Evolutionary conservation across 2,329 filamentous ascomycete species (phyloP), one percentile per base, ranked within the genome.

Genomic region (Pseudogymnoascus destructans): DNA sequence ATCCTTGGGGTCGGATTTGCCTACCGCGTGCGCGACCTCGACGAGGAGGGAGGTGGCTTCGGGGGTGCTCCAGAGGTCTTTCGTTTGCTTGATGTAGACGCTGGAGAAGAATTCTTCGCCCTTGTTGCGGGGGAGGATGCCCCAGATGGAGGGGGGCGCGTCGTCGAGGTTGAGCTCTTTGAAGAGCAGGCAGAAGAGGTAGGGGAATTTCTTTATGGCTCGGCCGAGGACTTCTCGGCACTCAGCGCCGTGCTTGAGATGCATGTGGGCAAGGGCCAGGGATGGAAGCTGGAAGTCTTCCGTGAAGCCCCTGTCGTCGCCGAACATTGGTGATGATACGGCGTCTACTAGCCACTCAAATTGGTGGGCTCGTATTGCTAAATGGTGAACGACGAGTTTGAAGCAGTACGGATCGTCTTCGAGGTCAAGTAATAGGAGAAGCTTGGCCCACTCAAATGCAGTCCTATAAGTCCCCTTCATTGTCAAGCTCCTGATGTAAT

Each of bases 391-490:
- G 62, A 89, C 79, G 58, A 95, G 80, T 61, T 84, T 79, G 67
- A 95, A 81, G 52, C 82, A 87, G 66, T 95, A 96, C 0, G 90
- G 90, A 68, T 98, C 93, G 3, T 77, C 74, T 54, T 77, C 73
- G 3, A 83, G 82, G 64, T 90, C 82, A 60, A 97, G 72, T 59
- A 84, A 81, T 27, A 95, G 77, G 8, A 96, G 75, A 5, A 97
- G 73, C 72, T 93, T 95, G 5, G 88, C 81, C 91, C 93, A 98
- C 71, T 97, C 93, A 54, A 95, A 82, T 0, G 90, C 89, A 0
- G 93, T 97, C 52, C 90, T 80, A 77, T 89, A 95, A 1, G 92
- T 96, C n/a, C 91, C 90, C 65, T 95, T 92, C 72, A 89, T 84
- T 13, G 89, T 79, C 19, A 98, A 76, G 63, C 89, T 93, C 64